Percentiles rank a stretch among this genome's conserved stretches.
These are phyloP conservation scores for Petunia secreta DNA, from an alignment of 257 asterid genomes.

Conservation along the genomic window DNA sequence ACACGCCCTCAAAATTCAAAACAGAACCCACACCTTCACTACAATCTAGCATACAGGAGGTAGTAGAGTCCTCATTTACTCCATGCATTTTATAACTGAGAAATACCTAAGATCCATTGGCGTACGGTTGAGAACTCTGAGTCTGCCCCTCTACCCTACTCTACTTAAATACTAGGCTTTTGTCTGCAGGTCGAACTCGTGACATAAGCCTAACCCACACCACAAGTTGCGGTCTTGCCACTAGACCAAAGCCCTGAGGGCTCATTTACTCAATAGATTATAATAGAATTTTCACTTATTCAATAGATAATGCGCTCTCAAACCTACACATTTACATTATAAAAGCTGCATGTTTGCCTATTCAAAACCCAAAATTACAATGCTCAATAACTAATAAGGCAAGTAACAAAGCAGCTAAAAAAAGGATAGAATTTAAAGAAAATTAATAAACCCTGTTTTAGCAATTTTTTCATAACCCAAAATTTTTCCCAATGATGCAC, in stretches of 20 bases:
- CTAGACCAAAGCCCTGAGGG: too few relatives aligned
- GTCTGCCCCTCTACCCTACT: too few relatives aligned
- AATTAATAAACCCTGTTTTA: background rate
- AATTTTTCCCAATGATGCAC: too few relatives aligned
- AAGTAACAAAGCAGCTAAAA: conserved; percentile 1
- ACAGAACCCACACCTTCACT: conserved; percentile 5
- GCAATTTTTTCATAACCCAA: background rate
- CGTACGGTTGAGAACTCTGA: too few relatives aligned
- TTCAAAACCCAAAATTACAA: background rate
- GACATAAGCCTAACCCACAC: too few relatives aligned
- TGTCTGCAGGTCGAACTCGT: too few relatives aligned
- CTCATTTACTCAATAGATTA: background rate
- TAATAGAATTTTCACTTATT: background rate
- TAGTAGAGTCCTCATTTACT: background rate
- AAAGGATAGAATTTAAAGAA: background rate
- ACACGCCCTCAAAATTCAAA: background rate
- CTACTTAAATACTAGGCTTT: too few relatives aligned
- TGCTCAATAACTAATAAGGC: background rate
- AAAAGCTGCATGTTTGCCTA: background rate
- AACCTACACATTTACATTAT: background rate
- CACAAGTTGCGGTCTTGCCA: too few relatives aligned
- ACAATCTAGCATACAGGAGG: background rate
- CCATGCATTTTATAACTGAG: too few relatives aligned
- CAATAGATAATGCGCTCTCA: background rate
- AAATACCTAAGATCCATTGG: too few relatives aligned